A percentile compares a stretch with the other conserved stretches of the same genome.
Evolutionary conservation across 176 grass and related monocot genomes (phyloP).

Genomic region (Oryza australiensis): DNA sequence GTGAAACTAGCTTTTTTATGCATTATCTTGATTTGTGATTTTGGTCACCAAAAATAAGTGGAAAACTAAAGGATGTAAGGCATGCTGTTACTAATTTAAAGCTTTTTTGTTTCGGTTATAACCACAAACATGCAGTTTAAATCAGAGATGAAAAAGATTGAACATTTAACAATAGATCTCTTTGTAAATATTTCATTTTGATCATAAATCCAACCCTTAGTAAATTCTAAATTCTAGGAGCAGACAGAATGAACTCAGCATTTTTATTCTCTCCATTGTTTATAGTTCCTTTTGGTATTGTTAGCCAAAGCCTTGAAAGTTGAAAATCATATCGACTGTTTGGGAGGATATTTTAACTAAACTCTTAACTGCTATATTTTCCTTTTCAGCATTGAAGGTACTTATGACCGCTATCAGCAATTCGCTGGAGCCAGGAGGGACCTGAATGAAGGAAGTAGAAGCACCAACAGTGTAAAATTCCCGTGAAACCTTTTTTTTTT

Average conservation of each 20-base stretch:
- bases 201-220: neutral
- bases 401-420: slow-evolving; percentile 48
- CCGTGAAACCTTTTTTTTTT: neutral
- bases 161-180: neutral
- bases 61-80: neutral
- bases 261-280: neutral
- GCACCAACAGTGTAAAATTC: slow-evolving; percentile 36
- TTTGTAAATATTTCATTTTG: neutral
- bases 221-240: neutral
- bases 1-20: neutral
- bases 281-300: neutral
- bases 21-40: neutral
- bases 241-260: neutral
- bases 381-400: slow-evolving; percentile 54
- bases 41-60: neutral
- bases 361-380: neutral
- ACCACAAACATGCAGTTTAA: neutral
- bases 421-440: slow-evolving; percentile 27
- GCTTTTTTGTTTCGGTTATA: neutral
- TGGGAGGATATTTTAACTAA: neutral
- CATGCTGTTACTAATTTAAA: neutral
- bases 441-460: slow-evolving; percentile 24
- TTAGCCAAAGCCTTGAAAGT: neutral
- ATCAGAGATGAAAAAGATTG: neutral
- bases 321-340: neutral